Evolutionary conservation across 768 basidiomycete species (phyloP), one percentile per base, ranked within the genome.

Genomic region (Cyathus striatus): DNA sequence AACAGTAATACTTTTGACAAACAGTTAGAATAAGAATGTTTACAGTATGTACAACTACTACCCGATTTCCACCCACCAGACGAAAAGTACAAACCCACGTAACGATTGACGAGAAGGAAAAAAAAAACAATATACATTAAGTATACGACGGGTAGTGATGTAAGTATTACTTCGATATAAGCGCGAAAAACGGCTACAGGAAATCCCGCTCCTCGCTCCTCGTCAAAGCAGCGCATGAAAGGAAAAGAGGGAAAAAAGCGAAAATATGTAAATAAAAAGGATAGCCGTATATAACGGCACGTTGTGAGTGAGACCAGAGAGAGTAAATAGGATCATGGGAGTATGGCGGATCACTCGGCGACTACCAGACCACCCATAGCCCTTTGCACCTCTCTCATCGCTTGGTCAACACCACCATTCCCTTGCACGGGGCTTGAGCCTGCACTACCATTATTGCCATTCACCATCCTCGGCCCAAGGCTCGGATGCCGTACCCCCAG

Each of bases 401-500:
- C 71, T 47, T 70, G 78, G 54, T 76, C 83, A 38, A 73, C 65
- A 24, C 72, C 65, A 25, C 72, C 69, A 42, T 60, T 69, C 26
- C 61, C 61, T 45, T 66, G 68, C 17, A 61, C 62, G 47, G 71
- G 62, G 46, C 62, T 65, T n/a, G 62, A 56, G 33, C 68, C 65
- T 7, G 60, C 52, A 40, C 63, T 66, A 23, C 59, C 60, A 45
- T 53, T 59, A 17, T 62, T 59, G 18, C 62, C 63, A 38, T 67
- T 72, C 51, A 83, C 60, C 40, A 78, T 58, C 49, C 87, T 76
- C 26, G 82, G 79, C 17, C 75, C 76, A 45, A 90, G 66, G 27
- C 75, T 73, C 23, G 90, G 90, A 63, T 90, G 88, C 63, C 89
- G 76, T 47, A 91, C 75, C 35, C 90, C 90, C 44, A 92, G 69